Evolutionary conservation across 129 eudicot genomes (phyloP), one percentile per base, ranked within the genome.

Genomic region (Flaveria brownii): DNA sequence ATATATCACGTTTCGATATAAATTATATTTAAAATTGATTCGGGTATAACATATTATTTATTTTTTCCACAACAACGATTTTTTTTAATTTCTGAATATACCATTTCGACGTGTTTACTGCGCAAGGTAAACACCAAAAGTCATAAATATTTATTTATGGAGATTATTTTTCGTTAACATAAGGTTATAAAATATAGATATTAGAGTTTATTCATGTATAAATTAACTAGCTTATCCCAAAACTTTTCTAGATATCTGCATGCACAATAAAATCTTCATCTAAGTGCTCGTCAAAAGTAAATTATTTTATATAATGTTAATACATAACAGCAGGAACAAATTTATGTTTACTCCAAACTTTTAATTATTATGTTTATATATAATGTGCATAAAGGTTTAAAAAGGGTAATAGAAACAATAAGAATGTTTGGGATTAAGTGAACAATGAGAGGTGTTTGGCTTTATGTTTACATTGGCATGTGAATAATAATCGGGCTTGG

Each of bases 391-490:
- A 45, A 68, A 22, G 30, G n/a, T 5, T 68, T 39, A 16, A 66
- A 66, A 42, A 39, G 16, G 72, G 54, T 45, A 68, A 51, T 73
- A 56, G 45, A 15, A 41, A 14, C 54, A 59, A 73, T 74, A 61
- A 74, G 71, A 42, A 42, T 57, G n/a, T 81, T 36, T 23, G 75
- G 73, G 72, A 57, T 75, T 15, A 69, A 60, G 76, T 36, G 71
- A 65, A 26, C 17, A 46, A 55, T 33, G 72, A 68, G 59, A 75
- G 73, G 54, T 81, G 81, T 74, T 66, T 69, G 47, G 60, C 81
- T 81, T 81, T 81, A 75, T 68, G 84, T 68, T 68, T 75, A 75
- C 84, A 81, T 6, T 57, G 73, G 74, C 83, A 79, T 64, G 78
- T 79, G 78, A 79, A 72, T 70, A 42, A 55, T 75, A 79, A 68